A percentile compares a stretch with the other conserved stretches of the same genome.
These are phyloP conservation scores for Eucalyptus brandiana DNA, from an alignment of 345 rosid species.

Conservation along the genomic window DNA sequence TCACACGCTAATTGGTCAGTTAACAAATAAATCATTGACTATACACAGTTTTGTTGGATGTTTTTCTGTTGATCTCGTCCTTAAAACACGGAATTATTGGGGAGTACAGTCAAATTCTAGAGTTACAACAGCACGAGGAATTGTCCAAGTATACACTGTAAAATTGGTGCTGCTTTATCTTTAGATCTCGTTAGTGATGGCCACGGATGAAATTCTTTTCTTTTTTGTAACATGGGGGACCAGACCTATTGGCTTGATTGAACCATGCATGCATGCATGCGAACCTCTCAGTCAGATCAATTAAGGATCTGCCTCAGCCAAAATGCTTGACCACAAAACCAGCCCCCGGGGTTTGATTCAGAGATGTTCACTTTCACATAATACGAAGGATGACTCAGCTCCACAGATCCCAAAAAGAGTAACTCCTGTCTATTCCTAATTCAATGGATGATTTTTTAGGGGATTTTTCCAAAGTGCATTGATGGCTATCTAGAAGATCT, in stretches of 20 bases:
- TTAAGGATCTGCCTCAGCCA: neutral
- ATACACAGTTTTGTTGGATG: neutral
- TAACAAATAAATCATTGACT: neutral
- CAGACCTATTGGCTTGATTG: neutral
- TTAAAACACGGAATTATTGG: neutral
- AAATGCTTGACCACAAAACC: neutral
- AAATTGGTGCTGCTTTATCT: neutral
- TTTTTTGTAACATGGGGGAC: neutral
- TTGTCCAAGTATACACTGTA: neutral
- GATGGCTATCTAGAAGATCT: neutral
- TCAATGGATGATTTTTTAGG: neutral
- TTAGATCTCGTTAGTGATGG: neutral
- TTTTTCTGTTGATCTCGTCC: neutral
- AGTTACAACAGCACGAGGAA: neutral
- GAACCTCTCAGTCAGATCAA: neutral
- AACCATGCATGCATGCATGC: neutral
- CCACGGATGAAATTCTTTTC: neutral
- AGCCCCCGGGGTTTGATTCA: neutral
- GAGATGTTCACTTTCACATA: neutral
- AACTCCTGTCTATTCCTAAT: neutral
- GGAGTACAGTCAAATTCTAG: neutral
- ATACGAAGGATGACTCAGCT: neutral
- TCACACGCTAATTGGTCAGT: neutral
- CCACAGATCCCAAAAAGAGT: neutral
- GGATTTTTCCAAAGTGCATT: neutral